Evolutionary conservation across 305 asterid genomes (phyloP), one percentile per base, ranked within the genome.

Genomic region (Solanum hybrid): DNA sequence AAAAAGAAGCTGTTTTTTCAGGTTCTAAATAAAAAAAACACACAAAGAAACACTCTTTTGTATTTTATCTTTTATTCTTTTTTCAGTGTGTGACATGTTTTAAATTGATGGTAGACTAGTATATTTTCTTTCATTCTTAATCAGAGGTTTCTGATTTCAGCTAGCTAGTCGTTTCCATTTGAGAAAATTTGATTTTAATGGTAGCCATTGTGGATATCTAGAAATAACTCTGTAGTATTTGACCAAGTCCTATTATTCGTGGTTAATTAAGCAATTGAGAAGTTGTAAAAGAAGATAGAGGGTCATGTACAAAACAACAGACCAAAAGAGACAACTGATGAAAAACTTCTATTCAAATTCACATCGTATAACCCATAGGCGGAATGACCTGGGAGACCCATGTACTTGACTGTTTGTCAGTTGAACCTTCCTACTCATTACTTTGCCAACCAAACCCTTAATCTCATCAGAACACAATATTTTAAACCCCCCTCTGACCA

Each of bases 51-150:
- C 66, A 82, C 89, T 91, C 88, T 90, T 87, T 73, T 76, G 86
- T 84, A 24, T 86, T 14, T 71, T 40, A 90, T 89, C 92, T 92
- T 79, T 92, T 92, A 92, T 88, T 90, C 91, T 85, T 89, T 88
- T 89, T 88, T 89, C 78, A 85, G 89, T 89, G 88, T 87, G 92
- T 89, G 93, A 92, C 91, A 89, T 12, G 5, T 29, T 73, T 73
- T 29, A 73, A 73, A 9, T 29, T 27, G 16, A 0, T 73, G 10
- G 3, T 29, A 2, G 20, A 29, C 0, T 0, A 0, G 0, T 73
- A 29, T 4, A 0, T 73, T 13, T 72, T 5, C 22, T 7, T 29
- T 29, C 9, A 5, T 2, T 11, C 17, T 11, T 24, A 24, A 24
- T 26, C 1, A 10, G 32, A 71, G 0, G 1, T 71, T 71, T 26